Percentiles rank a stretch among this genome's conserved stretches.
phyloP scores from a whole-genome alignment of 805 yeast species.

The Candida peoriensis region DNA sequence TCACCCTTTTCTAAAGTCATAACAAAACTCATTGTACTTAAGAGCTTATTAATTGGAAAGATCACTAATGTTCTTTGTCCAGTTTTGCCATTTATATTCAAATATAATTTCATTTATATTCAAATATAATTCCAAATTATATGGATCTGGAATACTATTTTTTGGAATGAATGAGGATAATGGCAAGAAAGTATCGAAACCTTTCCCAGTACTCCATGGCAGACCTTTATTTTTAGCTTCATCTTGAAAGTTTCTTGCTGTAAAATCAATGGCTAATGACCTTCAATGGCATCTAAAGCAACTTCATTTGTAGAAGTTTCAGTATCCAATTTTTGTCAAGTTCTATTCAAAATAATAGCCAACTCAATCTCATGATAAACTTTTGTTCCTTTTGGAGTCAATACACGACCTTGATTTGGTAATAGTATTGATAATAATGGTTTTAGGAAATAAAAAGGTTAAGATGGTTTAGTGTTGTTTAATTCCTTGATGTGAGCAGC shows the following conservation, averaged over 20 bases:
- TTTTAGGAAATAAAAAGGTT: constrained; percentile 90
- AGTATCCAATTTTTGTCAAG: constrained; percentile 56
- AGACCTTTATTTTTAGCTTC: constrained; percentile 90
- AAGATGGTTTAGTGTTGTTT: constrained; percentile 72
- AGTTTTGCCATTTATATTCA: constrained; percentile 59
- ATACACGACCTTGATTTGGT: constrained; percentile 67
- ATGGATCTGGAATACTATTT: constrained; percentile 62
- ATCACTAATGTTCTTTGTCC: constrained; percentile 79
- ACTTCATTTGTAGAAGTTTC: constrained; percentile 52
- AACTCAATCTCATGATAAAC: constrained; percentile 94
- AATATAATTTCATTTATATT: constrained; percentile 79
- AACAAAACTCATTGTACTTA: constrained; percentile 76
- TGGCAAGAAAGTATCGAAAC: constrained; percentile 94
- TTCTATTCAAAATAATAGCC: constrained; percentile 68
- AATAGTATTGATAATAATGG: constrained; percentile 73
- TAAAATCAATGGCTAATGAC: constrained; percentile 88
- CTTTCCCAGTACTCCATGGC: constrained; percentile 97
- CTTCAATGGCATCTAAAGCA: constrained; percentile 74
- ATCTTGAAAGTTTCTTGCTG: constrained; percentile 94
- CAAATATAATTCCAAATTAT: constrained; percentile 57
- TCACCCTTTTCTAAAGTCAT: constrained; percentile 93
- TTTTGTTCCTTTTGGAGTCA: constrained; percentile 72
- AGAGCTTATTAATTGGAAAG: constrained; percentile 76
- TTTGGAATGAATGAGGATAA: constrained; percentile 71
- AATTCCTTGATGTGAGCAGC: constrained; percentile 94